Conservation (phyloP, 1,284 basidiomycete genomes). For the Golubevia pallescens region DNA sequence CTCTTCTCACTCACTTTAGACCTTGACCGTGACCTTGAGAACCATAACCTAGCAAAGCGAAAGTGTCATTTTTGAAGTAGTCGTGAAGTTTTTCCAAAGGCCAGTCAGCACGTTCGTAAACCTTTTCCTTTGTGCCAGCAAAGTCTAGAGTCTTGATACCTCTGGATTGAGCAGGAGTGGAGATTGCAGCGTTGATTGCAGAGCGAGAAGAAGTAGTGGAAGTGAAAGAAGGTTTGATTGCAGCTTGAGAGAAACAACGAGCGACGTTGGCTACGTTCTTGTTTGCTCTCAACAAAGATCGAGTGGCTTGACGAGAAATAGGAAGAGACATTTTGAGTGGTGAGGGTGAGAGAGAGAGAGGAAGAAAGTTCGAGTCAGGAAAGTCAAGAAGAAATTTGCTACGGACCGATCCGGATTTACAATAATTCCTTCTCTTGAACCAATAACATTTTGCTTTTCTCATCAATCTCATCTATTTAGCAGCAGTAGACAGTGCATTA, state of each 20-base stretch:
- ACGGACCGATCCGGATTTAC: not conserved
- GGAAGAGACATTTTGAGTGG: not conserved
- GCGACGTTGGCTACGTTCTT: not conserved
- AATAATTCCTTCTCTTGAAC: not conserved
- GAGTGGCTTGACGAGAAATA: not conserved
- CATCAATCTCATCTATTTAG: too few species aligned
- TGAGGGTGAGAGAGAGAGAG: not conserved
- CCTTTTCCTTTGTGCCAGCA: conserved; percentile 1
- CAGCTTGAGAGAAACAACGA: not conserved
- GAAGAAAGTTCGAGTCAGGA: not conserved
- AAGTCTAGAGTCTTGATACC: not conserved
- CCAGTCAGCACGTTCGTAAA: not conserved
- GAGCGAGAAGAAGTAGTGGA: not conserved
- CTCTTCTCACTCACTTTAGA: conserved; percentile 17
- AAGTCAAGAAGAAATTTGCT: not conserved
- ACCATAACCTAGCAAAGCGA: not conserved
- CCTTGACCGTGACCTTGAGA: not conserved
- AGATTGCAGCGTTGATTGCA: not conserved
- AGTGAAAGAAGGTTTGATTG: not conserved
- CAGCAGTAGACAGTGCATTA: too few species aligned
- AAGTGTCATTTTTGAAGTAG: not conserved
- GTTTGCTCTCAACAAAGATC: not conserved
- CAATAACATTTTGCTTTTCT: too few species aligned
- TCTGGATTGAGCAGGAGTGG: conserved; percentile 15
- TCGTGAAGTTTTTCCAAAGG: not conserved